Conservation (phyloP, 73 alveolate species). For the Blepharisma japonicum region DNA sequence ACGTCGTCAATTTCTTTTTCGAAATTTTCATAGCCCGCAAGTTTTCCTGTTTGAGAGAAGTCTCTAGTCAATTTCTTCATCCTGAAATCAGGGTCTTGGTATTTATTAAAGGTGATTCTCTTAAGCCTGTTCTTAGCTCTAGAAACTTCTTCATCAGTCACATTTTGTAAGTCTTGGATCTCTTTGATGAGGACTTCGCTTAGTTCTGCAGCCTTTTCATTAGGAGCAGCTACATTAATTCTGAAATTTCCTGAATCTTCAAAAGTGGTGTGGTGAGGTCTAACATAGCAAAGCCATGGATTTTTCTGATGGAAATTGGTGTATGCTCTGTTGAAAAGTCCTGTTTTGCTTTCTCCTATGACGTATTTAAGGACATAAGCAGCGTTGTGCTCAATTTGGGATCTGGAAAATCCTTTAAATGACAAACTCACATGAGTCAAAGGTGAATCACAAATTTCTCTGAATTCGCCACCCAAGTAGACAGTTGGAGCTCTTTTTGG, state of each 20-base stretch:
- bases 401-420: conserved; percentile 49
- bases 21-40: conserved; percentile 30
- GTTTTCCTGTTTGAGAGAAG: conserved; percentile 32
- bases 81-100: conserved; percentile 30
- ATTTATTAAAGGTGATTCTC: background rate
- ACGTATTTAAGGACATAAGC: conserved; percentile 34
- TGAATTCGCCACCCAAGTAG: conserved; percentile 59
- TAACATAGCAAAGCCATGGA: conserved; percentile 36
- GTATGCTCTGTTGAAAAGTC: conserved; percentile 18
- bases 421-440: conserved; percentile 46
- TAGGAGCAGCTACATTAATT: conserved; percentile 37
- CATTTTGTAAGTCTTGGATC: conserved; percentile 28
- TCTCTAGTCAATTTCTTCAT: conserved; percentile 34
- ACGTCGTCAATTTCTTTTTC: conserved; percentile 41
- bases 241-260: conserved; percentile 52
- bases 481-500: conserved; percentile 30
- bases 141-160: conserved; percentile 41
- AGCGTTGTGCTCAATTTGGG: conserved; percentile 32
- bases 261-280: conserved; percentile 31
- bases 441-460: conserved; percentile 44
- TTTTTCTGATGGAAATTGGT: conserved; percentile 30
- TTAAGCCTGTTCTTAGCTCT: conserved; percentile 49
- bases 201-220: conserved; percentile 35
- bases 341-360: conserved; percentile 38
- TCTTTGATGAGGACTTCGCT: conserved; percentile 38